These are phyloP conservation scores for Inga leiocalycina DNA, from an alignment of 306 rosid species.

Conservation along the genomic window DNA sequence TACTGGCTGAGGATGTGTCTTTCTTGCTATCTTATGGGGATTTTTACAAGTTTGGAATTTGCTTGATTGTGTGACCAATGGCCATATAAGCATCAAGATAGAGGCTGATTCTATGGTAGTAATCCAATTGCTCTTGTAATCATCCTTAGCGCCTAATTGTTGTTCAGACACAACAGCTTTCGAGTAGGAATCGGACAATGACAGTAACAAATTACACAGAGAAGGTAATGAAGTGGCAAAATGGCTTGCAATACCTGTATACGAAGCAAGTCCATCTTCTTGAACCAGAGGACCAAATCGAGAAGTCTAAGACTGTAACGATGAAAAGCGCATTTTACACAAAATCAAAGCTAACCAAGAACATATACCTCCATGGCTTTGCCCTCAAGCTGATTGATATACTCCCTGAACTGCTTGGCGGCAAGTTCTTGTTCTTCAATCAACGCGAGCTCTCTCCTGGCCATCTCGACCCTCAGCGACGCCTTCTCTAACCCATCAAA, in stretches of 20 bases:
- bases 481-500: constrained; percentile 81
- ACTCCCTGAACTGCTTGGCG: constrained; percentile 55
- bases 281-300: neutral
- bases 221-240: neutral
- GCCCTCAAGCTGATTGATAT: constrained; percentile 58
- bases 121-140: neutral
- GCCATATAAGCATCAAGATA: neutral
- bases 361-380: constrained; percentile 64
- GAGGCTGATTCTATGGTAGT: neutral
- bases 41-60: neutral
- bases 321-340: neutral
- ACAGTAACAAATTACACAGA: neutral
- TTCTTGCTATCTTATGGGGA: neutral
- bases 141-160: neutral
- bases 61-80: neutral
- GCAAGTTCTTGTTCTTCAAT: constrained; percentile 64
- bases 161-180: neutral
- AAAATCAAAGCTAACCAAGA: neutral
- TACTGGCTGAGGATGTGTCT: neutral
- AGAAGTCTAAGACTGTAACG: neutral
- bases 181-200: neutral
- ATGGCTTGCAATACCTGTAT: neutral
- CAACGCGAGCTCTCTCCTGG: constrained; percentile 61
- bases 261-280: neutral
- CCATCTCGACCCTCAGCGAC: constrained; percentile 67